phyloP scores from a whole-genome alignment of 2,329 filamentous ascomycete genomes.

The Chaetomium sp. region DNA sequence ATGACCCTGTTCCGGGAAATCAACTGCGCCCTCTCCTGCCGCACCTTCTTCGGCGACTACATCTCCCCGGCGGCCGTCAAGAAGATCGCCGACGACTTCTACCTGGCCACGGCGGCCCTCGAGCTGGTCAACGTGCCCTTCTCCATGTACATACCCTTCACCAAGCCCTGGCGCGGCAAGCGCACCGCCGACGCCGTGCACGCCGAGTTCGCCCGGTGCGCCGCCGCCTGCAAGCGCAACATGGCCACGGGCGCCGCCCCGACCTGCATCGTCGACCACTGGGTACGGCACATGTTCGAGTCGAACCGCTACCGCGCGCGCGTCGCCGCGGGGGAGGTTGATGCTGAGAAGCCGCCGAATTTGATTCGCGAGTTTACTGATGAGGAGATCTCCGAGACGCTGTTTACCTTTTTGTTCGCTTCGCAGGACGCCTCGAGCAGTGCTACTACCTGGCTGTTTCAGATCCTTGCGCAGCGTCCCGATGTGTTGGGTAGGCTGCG shows the following conservation, averaged over 20 bases:
- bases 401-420: slow-evolving; percentile 96
- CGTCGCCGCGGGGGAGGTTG: slow-evolving; percentile 69
- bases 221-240: slow-evolving; percentile 87
- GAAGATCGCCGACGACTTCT: slow-evolving; percentile 96
- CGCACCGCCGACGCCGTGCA: slow-evolving; percentile 92
- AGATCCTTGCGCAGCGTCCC: slow-evolving; percentile 87
- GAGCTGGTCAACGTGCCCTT: slow-evolving; percentile 86
- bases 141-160: slow-evolving; percentile 92
- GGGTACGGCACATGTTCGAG: slow-evolving; percentile 85
- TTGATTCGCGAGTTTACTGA: slow-evolving; percentile 85
- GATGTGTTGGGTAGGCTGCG: slow-evolving; percentile 87
- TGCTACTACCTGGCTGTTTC: slow-evolving; percentile 92
- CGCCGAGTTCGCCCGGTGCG: slow-evolving; percentile 84
- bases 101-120: slow-evolving; percentile 90
- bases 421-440: slow-evolving; percentile 96
- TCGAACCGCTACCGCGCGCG: slow-evolving; percentile 75
- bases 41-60: slow-evolving; percentile 95
- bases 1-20: slow-evolving; percentile 92
- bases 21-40: slow-evolving; percentile 91
- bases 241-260: slow-evolving; percentile 86
- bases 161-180: slow-evolving; percentile 96
- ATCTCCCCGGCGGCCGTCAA: slow-evolving; percentile 87
- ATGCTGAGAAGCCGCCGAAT: slow-evolving; percentile 78
- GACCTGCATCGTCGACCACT: slow-evolving; percentile 93
- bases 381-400: slow-evolving; percentile 86